Percentiles rank a stretch among this genome's conserved stretches.
Conservation (phyloP, 257 asterid genomes). For the Verbascum thapsus region DNA sequence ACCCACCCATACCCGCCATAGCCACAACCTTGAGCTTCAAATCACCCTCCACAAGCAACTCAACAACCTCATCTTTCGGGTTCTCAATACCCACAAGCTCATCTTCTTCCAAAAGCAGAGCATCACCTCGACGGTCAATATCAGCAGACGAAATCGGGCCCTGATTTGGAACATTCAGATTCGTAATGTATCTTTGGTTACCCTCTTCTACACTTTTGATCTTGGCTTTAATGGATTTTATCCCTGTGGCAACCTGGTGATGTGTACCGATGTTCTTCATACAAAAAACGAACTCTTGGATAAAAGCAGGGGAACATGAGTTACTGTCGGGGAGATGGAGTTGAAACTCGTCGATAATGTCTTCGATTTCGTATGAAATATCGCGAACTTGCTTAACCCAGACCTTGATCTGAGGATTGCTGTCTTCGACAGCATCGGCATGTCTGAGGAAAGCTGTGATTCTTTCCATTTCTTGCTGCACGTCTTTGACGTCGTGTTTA, state of each 20-base stretch:
- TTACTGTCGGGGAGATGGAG: not conserved
- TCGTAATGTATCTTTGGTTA: constrained; percentile 25
- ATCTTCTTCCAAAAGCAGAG: constrained; percentile 28
- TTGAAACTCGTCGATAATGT: constrained; percentile 30
- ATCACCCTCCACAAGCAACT: constrained; percentile 8
- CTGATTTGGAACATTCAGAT: constrained; percentile 3
- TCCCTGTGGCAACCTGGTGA: constrained; percentile 15
- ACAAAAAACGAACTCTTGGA: not conserved
- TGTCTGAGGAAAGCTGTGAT: constrained; percentile 26
- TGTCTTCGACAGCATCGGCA: constrained; percentile 28
- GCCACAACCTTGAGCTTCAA: constrained; percentile 27
- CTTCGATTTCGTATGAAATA: constrained; percentile 30
- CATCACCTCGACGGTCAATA: constrained; percentile 28
- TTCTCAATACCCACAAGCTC: constrained; percentile 34
- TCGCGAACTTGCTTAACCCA: constrained; percentile 38
- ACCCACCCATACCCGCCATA: constrained; percentile 40
- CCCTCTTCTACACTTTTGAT: constrained; percentile 23
- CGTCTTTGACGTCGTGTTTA: not conserved
- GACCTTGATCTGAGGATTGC: constrained; percentile 31
- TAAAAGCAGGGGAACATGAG: not conserved
- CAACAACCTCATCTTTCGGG: not conserved
- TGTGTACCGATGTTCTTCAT: constrained; percentile 4
- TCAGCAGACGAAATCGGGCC: not conserved
- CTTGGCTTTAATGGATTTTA: constrained; percentile 17
- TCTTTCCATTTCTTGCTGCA: constrained; percentile 24